These are phyloP conservation scores for Geotrichum reessii DNA, from an alignment of 1,139 yeast genomes.

Conservation along the genomic window DNA sequence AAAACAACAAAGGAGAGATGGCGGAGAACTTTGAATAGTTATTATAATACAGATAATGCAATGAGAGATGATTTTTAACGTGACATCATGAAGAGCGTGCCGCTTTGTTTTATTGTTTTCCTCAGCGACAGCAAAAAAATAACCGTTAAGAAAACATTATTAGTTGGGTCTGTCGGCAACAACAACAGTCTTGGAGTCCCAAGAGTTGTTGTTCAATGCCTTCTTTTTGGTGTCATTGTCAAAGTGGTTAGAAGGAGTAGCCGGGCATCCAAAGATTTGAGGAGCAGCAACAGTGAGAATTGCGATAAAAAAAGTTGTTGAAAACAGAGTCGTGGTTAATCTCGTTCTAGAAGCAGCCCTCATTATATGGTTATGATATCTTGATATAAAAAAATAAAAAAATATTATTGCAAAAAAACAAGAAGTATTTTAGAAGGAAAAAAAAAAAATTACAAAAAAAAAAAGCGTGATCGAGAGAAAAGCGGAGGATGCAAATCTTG, in stretches of 20 bases:
- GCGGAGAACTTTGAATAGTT: not conserved
- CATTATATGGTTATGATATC: too few species aligned
- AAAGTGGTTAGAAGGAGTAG: constrained; percentile 38
- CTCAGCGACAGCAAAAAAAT: not conserved
- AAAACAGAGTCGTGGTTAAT: constrained; percentile 61
- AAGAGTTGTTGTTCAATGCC: not conserved
- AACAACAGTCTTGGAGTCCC: not conserved
- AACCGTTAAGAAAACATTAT: not conserved
- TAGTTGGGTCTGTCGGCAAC: not conserved
- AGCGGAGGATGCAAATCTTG: not conserved
- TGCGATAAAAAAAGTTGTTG: constrained; percentile 71
- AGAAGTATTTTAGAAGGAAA: not conserved
- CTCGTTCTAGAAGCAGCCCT: constrained; percentile 53
- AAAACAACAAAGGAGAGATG: too few species aligned
- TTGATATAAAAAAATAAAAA: too few species aligned
- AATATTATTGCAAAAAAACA: too few species aligned
- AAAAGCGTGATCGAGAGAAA: not conserved
- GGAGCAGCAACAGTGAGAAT: constrained; percentile 66
- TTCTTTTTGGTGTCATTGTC: constrained; percentile 26
- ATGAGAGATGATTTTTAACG: not conserved
- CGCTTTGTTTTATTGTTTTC: not conserved
- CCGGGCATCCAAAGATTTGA: constrained; percentile 71
- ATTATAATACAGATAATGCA: not conserved
- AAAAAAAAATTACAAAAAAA: not conserved
- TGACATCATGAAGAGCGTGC: not conserved